Conservation (phyloP, 2,329 filamentous ascomycete species). For the Cercospora citrullina region DNA sequence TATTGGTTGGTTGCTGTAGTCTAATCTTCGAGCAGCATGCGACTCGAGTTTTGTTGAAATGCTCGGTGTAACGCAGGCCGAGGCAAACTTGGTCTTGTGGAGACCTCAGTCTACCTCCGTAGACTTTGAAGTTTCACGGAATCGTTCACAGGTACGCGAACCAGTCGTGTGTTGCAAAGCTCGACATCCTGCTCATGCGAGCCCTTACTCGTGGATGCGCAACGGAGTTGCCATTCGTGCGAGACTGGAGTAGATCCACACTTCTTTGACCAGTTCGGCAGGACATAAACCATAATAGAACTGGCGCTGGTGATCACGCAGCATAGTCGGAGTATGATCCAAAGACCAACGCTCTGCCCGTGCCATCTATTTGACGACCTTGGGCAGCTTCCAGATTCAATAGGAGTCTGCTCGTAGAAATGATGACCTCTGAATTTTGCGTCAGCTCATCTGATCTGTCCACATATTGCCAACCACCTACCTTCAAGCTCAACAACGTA, state of each 20-base stretch:
- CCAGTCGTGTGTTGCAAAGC: background rate
- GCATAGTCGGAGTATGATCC: conserved; percentile 37
- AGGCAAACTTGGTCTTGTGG: conserved; percentile 10
- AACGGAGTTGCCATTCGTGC: background rate
- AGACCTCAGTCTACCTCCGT: background rate
- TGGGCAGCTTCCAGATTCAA: conserved; percentile 66
- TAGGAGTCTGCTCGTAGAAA: conserved; percentile 64
- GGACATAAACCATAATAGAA: background rate
- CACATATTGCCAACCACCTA: conserved; percentile 38
- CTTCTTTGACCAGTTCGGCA: background rate
- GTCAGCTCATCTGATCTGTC: conserved; percentile 17
- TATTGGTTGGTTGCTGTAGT: background rate
- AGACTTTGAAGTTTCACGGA: background rate
- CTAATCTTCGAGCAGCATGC: background rate
- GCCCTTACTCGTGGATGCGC: background rate
- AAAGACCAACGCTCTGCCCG: conserved; percentile 68
- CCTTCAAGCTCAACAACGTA: conserved; percentile 74
- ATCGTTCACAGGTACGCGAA: background rate
- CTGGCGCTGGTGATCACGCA: background rate
- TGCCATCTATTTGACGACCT: conserved; percentile 58
- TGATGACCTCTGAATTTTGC: conserved; percentile 59
- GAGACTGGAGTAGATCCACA: background rate
- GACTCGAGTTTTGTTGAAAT: background rate
- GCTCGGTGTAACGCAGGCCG: conserved; percentile 9
- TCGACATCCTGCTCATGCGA: background rate